Percentiles rank a stretch among this genome's conserved stretches.
Evolutionary conservation across 2,329 filamentous ascomycete species (phyloP).

Genomic region (Elsinoe necatrix): DNA sequence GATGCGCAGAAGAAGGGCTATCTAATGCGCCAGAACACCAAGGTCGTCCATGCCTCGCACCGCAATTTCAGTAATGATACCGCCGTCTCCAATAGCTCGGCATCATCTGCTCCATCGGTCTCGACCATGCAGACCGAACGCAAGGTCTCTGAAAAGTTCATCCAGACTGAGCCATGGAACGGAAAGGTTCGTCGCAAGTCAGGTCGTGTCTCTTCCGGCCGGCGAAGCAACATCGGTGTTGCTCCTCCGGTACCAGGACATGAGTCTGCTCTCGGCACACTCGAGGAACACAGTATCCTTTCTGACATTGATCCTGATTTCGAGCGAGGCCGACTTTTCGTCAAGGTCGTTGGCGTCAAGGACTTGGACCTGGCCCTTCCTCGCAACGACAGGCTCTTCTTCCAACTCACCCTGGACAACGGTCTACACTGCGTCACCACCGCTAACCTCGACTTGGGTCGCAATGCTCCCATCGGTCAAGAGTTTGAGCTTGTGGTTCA

Average conservation of each 20-base stretch:
- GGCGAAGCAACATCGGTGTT: constrained; percentile 21
- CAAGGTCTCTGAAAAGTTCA: constrained; percentile 70
- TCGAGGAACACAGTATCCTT: constrained; percentile 59
- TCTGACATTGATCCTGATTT: constrained; percentile 63
- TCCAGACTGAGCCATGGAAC: constrained; percentile 97
- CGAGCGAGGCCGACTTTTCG: constrained; percentile 85
- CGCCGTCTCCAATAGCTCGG: constrained; percentile 11
- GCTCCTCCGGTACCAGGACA: constrained; percentile 81
- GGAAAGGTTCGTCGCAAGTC: constrained; percentile 63
- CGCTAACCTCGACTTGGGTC: constrained; percentile 84
- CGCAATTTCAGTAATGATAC: constrained; percentile 47
- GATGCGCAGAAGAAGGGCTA: constrained; percentile 98
- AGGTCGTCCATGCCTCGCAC: constrained; percentile 84
- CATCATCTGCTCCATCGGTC: constrained; percentile 1
- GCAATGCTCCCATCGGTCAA: constrained; percentile 88
- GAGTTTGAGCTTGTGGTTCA: constrained; percentile 97
- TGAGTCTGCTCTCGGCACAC: constrained; percentile 58
- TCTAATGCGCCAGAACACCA: constrained; percentile 96
- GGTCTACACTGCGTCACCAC: constrained; percentile 97
- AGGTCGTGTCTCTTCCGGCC: constrained; percentile 48
- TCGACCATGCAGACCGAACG: constrained; percentile 40
- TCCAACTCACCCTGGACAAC: constrained; percentile 95
- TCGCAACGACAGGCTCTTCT: constrained; percentile 83
- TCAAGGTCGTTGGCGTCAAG: constrained; percentile 98
- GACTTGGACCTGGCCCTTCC: constrained; percentile 87